Conservation (phyloP, 2,329 filamentous ascomycete genomes). For the Alternaria sp. region DNA sequence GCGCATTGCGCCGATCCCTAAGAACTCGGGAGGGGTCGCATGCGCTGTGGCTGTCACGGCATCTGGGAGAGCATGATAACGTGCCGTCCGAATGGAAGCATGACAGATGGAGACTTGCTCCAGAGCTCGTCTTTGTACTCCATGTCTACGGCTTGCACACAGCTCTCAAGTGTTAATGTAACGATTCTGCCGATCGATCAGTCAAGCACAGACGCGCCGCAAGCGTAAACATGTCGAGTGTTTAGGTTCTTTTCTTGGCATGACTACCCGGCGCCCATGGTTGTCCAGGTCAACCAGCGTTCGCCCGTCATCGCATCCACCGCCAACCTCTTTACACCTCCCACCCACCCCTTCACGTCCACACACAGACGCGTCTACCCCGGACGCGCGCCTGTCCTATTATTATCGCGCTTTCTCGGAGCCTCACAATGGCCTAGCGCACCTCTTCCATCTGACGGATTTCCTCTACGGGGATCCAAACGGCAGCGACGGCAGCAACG, state of each 20-base stretch:
- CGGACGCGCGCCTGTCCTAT: conserved; percentile 29
- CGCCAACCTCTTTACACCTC: conserved; percentile 46
- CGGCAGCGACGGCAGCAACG: conserved; percentile 31
- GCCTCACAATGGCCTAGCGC: conserved; percentile 37
- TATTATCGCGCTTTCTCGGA: conserved; percentile 23
- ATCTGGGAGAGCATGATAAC: neutral
- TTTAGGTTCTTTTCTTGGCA: conserved; percentile 40
- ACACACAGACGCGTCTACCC: conserved; percentile 35
- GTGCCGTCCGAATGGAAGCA: neutral
- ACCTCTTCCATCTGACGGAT: conserved; percentile 20
- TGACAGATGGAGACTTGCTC: conserved; percentile 5
- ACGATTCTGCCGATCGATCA: neutral
- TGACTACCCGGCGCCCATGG: conserved; percentile 14
- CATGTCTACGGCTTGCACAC: neutral
- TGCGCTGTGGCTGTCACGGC: conserved; percentile 13
- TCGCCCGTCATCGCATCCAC: conserved; percentile 28
- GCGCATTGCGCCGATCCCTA: neutral
- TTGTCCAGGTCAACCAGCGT: conserved; percentile 32
- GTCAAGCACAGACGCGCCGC: conserved; percentile 10
- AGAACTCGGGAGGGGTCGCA: conserved; percentile 4
- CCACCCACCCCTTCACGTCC: conserved; percentile 16
- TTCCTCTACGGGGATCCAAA: conserved; percentile 23
- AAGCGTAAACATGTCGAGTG: conserved; percentile 35
- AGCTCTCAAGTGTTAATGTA: neutral
- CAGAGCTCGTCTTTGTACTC: neutral